Base-by-base conservation (phyloP, 768 basidiomycete species). In the Sistotremastrum niveocremeum region DNA sequence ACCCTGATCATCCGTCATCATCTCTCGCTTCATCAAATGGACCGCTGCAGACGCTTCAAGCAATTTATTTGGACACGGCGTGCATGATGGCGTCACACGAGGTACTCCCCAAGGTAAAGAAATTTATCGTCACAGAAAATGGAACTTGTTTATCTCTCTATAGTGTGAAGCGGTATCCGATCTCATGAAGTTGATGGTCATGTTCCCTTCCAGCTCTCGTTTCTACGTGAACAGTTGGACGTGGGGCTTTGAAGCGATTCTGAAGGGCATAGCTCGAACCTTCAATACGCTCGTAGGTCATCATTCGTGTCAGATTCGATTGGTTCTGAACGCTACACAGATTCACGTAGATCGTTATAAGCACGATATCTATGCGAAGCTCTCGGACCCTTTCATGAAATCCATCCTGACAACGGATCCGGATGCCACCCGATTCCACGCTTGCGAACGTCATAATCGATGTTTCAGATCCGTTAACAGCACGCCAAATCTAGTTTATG, bases 201-300 rank as follows among this genome's bases (percentile, higher is more conserved):
- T 78, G 3, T 84, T 81, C 47, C 82, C 89, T 0, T 50, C 65
- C 0, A 64, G 70, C 4, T 80, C 80, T 0, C 68, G 76, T 46
- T 95, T 98, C 64, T 97, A 84, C 64, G 69, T 99, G 47, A 94
- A 95, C 56, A 59, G 76, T 0, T 99, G 94, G 94, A 94, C 93
- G 0, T 93, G 85, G 81, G 94, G 94, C 1, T 97, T 95, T 58
- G 94, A 99, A 61, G 87, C 91, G 46, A 65, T 93, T 9, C 66
- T 95, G 31, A 86, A 88, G 55, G 84, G 71, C 0, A 65, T 97
- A 6, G 73, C 83, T 2, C 63, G 68, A 2, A 65, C 69, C 1
- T 97, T 94, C 54, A 68, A 74, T 34, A 65, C 70, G 45, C 69
- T 74, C 64, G 85, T 83, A 52, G 28, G 59, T 55, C 7, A 34